Evolutionary conservation across 768 basidiomycete genomes (phyloP).

Genomic region (Panus rudis): DNA sequence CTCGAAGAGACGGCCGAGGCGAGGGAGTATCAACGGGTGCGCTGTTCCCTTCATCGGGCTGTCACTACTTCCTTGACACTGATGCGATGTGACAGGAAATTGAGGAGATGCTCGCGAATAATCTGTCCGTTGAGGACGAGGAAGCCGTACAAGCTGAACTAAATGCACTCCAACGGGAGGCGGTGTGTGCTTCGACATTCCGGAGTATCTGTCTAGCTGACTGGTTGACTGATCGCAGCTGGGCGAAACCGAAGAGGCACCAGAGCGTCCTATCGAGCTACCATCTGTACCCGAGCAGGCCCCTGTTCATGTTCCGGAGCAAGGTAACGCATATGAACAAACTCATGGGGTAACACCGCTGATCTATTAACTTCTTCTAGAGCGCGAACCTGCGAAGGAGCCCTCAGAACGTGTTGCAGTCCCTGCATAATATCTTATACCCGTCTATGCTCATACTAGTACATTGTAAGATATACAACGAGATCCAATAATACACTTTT

Average conservation of each 20-base stretch:
- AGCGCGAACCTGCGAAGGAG: too few species aligned
- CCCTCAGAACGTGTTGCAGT: constrained; percentile 25
- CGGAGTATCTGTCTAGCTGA: not conserved
- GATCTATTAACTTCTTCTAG: too few species aligned
- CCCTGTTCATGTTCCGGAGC: constrained; percentile 24
- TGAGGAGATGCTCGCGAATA: constrained; percentile 75
- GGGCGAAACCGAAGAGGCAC: constrained; percentile 18
- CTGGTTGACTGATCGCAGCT: constrained; percentile 19
- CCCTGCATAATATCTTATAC: constrained; percentile 15
- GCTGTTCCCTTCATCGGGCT: constrained; percentile 14
- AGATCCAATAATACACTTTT: too few species aligned
- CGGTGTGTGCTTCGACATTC: constrained; percentile 33
- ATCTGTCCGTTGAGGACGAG: constrained; percentile 83
- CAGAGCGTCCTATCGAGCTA: constrained; percentile 30
- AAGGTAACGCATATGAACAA: not conserved
- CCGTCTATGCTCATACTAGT: constrained; percentile 7
- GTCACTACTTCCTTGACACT: not conserved
- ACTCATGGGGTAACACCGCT: too few species aligned
- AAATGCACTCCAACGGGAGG: constrained; percentile 53
- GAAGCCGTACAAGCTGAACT: constrained; percentile 89
- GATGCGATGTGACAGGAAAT: constrained; percentile 65
- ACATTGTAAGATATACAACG: too few species aligned
- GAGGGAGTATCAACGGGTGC: constrained; percentile 81
- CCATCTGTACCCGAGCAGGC: constrained; percentile 47
- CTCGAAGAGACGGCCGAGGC: constrained; percentile 92